Conservation (phyloP, 768 basidiomycete species). For the Mycena belliarum region DNA sequence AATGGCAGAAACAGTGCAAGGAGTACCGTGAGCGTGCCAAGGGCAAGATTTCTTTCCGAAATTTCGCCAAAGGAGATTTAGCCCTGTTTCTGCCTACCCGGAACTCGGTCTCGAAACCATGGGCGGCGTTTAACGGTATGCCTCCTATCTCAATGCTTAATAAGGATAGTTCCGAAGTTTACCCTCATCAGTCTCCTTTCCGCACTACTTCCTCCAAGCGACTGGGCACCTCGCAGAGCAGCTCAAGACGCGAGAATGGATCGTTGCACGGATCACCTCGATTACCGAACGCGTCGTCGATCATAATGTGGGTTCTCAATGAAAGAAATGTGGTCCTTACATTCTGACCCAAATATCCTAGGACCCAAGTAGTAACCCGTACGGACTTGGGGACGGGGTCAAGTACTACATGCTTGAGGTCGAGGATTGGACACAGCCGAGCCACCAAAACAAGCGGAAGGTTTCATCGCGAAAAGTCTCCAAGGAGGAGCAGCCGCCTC, state of each 20-base stretch:
- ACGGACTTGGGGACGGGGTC: constrained; percentile 81
- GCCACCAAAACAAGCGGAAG: constrained; percentile 59
- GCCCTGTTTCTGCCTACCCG: constrained; percentile 95
- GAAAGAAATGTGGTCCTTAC: constrained; percentile 1
- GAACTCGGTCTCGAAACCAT: constrained; percentile 90
- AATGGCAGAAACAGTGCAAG: constrained; percentile 98
- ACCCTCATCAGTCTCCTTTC: constrained; percentile 77
- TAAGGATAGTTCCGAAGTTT: constrained; percentile 35
- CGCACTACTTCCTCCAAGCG: constrained; percentile 94
- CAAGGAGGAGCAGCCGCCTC: constrained; percentile 40
- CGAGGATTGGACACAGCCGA: constrained; percentile 88
- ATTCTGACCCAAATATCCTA: constrained; percentile 35
- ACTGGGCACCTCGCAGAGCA: constrained; percentile 86
- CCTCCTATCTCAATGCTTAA: not conserved
- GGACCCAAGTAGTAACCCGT: constrained; percentile 88
- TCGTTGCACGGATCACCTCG: constrained; percentile 88
- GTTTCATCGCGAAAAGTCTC: constrained; percentile 52
- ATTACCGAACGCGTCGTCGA: constrained; percentile 86
- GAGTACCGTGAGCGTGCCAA: constrained; percentile 94
- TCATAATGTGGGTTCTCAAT: constrained; percentile 57
- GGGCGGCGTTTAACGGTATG: constrained; percentile 98
- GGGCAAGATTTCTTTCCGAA: constrained; percentile 94
- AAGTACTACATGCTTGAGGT: constrained; percentile 95
- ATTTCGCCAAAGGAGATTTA: constrained; percentile 93
- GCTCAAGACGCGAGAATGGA: constrained; percentile 90